phyloP scores from a whole-genome alignment of 441 rosid species.

The Gossypium gossypioides region DNA sequence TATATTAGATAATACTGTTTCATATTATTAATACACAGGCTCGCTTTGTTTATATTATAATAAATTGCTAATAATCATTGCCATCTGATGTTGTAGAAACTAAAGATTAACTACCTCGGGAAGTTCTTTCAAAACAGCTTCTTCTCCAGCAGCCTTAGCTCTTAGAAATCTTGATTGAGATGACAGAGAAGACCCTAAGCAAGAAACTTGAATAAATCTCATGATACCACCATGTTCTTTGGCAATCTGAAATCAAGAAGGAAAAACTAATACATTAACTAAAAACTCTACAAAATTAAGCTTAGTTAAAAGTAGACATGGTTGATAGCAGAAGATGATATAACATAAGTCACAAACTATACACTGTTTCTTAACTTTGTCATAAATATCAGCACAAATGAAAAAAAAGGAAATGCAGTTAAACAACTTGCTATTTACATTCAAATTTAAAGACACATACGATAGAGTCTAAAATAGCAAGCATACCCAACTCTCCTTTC shows the following conservation, averaged over 20 bases:
- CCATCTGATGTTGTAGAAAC: not conserved
- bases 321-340: slow-evolving; percentile 8
- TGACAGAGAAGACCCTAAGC: slow-evolving; percentile 74
- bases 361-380: not conserved
- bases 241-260: slow-evolving; percentile 49
- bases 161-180: slow-evolving; percentile 73
- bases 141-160: slow-evolving; percentile 92
- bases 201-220: slow-evolving; percentile 94
- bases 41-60: not conserved
- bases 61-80: not conserved
- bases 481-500: not conserved
- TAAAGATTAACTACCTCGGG: slow-evolving; percentile 54
- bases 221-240: slow-evolving; percentile 95
- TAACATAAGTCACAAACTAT: not conserved
- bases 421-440: not conserved
- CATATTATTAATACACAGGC: not conserved
- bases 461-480: not conserved
- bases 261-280: not conserved
- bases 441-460: not conserved
- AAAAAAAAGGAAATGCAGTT: not conserved
- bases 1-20: not conserved
- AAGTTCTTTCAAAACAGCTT: slow-evolving; percentile 64
- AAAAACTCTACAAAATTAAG: not conserved
- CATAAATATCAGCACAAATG: not conserved
- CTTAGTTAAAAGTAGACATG: slow-evolving; percentile 7